Evolutionary conservation across 768 basidiomycete genomes (phyloP).

Genomic region (Porpolomopsis calyptriformis): DNA sequence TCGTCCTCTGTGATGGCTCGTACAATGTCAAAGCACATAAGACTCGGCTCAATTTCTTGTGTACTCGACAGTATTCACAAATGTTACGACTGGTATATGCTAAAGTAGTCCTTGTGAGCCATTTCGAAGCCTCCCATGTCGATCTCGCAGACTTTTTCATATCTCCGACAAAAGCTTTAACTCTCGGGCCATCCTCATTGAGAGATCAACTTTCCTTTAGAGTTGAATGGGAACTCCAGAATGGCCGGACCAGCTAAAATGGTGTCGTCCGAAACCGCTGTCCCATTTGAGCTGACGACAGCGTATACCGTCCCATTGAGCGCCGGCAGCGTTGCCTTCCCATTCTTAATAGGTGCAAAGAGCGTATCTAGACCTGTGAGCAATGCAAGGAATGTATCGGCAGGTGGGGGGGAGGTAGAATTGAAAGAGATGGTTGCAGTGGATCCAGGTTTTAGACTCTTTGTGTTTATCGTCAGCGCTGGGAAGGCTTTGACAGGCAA

Average conservation of each 20-base stretch:
- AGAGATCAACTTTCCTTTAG: constrained; percentile 10
- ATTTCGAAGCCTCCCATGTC: too few relatives aligned
- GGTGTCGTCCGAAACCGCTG: constrained; percentile 25
- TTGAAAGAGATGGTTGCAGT: constrained; percentile 8
- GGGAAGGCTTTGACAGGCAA: constrained; percentile 47
- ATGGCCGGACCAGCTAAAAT: constrained; percentile 39
- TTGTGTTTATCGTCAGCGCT: constrained; percentile 25
- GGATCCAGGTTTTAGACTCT: constrained; percentile 21
- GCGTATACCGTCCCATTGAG: constrained; percentile 40
- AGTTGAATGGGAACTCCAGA: constrained; percentile 15
- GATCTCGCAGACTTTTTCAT: too few relatives aligned
- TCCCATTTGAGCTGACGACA: constrained; percentile 27
- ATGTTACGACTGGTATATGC: too few relatives aligned
- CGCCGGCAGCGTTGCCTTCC: constrained; percentile 26
- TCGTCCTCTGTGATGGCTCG: too few relatives aligned
- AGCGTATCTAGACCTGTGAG: constrained; percentile 32
- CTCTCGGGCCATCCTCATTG: not conserved
- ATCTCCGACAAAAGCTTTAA: too few relatives aligned
- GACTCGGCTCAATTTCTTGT: too few relatives aligned
- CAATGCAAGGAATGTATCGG: constrained; percentile 30
- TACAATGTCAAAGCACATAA: too few relatives aligned
- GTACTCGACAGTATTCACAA: too few relatives aligned
- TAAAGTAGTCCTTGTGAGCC: too few relatives aligned
- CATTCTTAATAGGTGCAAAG: constrained; percentile 23
- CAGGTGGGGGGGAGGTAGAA: constrained; percentile 6